Evolutionary conservation across 305 asterid genomes (phyloP).

Genomic region (Fraxinus velutina): DNA sequence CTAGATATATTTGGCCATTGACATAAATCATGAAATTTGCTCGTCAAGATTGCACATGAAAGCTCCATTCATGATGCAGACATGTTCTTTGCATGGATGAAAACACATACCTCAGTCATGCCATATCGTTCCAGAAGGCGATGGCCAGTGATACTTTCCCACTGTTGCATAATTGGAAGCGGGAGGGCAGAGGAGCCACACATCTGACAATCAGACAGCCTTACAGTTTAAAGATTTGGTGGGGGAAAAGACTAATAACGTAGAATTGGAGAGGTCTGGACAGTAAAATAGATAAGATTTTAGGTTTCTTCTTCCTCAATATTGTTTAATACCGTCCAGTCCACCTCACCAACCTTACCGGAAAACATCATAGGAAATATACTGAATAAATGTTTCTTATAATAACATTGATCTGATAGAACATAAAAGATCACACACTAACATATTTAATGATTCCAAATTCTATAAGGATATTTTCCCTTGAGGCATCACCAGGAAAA

Average conservation of each 20-base stretch:
- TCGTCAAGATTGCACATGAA: constrained; percentile 13
- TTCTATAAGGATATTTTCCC: not conserved
- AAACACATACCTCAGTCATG: constrained; percentile 79
- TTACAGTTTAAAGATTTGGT: constrained; percentile 11
- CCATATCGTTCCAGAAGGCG: constrained; percentile 89
- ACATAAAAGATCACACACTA: not conserved
- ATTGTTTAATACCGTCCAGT: not conserved
- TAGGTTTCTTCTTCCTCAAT: not conserved
- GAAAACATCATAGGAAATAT: not conserved
- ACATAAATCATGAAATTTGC: constrained; percentile 9
- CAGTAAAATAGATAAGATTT: not conserved
- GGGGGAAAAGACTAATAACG: not conserved
- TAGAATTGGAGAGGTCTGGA: not conserved
- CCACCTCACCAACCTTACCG: not conserved
- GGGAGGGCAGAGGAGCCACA: constrained; percentile 99
- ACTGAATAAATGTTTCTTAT: not conserved
- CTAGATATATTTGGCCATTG: constrained; percentile 35
- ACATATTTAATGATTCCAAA: not conserved
- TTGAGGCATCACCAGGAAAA: constrained; percentile 12
- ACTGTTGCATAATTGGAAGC: constrained; percentile 90
- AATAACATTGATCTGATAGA: not conserved
- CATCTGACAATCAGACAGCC: constrained; percentile 54
- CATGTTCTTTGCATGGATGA: not conserved
- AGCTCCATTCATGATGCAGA: not conserved
- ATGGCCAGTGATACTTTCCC: constrained; percentile 93